These are phyloP conservation scores for Zygoascus sp. DNA, from an alignment of 1,139 yeast species.

Conservation along the genomic window DNA sequence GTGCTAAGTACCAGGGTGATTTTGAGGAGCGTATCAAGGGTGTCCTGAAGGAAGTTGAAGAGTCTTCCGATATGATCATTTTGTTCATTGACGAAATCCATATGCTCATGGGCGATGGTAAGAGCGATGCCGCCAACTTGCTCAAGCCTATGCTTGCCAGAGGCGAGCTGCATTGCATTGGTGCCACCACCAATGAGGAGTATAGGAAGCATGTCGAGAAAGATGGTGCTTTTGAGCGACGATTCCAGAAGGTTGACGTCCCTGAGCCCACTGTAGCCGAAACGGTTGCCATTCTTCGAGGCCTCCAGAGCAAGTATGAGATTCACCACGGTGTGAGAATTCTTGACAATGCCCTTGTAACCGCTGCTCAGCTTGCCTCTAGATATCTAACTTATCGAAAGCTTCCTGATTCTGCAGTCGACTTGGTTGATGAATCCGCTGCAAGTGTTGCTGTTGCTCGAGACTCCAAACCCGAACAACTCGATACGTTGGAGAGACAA, in stretches of 20 bases:
- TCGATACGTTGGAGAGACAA: slow-evolving; percentile 89
- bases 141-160: slow-evolving; percentile 96
- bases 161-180: slow-evolving; percentile 93
- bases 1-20: slow-evolving; percentile 98
- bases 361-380: slow-evolving; percentile 94
- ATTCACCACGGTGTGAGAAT: slow-evolving; percentile 98
- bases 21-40: slow-evolving; percentile 98
- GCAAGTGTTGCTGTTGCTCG: slow-evolving; percentile 98
- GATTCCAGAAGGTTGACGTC: slow-evolving; percentile 95
- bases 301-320: slow-evolving; percentile 92
- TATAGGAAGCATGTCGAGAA: slow-evolving; percentile 89
- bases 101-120: slow-evolving; percentile 99
- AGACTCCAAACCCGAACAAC: slow-evolving; percentile 95
- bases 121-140: slow-evolving; percentile 88
- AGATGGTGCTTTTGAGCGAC: slow-evolving; percentile 98
- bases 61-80: slow-evolving; percentile 78
- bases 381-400: slow-evolving; percentile 93
- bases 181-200: slow-evolving; percentile 95
- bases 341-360: slow-evolving; percentile 87
- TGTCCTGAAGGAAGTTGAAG: slow-evolving; percentile 87
- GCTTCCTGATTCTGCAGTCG: slow-evolving; percentile 97
- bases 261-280: slow-evolving; percentile 90
- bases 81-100: slow-evolving; percentile 95
- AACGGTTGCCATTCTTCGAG: slow-evolving; percentile 93
- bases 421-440: slow-evolving; percentile 92